Base-by-base conservation (phyloP, 1,284 basidiomycete genomes). In the Cryptococcus depauperatus region DNA sequence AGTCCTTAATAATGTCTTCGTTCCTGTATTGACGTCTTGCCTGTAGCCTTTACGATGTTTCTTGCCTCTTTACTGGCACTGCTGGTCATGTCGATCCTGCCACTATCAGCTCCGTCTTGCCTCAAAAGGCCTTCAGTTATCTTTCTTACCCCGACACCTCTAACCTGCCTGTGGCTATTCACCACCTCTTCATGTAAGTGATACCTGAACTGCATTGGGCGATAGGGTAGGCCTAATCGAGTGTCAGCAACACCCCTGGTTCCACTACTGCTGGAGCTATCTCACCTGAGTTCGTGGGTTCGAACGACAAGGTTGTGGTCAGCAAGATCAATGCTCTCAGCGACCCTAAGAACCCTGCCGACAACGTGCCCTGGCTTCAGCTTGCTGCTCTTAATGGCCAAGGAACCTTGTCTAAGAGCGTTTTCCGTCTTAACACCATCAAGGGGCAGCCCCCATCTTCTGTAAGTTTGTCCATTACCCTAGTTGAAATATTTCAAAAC, bases 361-460 rank as follows among this genome's bases (percentile, higher is more conserved):
- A 22, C 29, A 75, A 83, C 52, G 70, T 83, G 25, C 74, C 79
- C 51, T 81, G 79, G 77, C 68, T 83, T 16, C 62, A 75, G 46
- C 68, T 84, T 21, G 72, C 66, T 3, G 55, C 47, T 28, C 27
- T 59, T 23, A 64, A 62, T 29, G 64, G 77, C 10, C 51, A 74
- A 33, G 80, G 80, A 3, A 57, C 65, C 2, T 64, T 82, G 28
- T 79, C 80, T 3, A 70, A 69, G 44, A 64, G 73, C 43, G 71
- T 82, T 5, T 80, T 75, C 68, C 69, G 81, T 41, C 69, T 77
- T 9, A 75, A 80, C 56, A 83, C 81, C 8, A 70, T 73, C 19
- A 73, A 71, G 28, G 81, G 82, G n/a, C 78, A 81, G 59, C 78
- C 81, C 11, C 79, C 81, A 27, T 52, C 75, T n/a, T 72, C 72